phyloP scores from a whole-genome alignment of 176 grass and related monocot genomes.

The Aegilops bicornis region DNA sequence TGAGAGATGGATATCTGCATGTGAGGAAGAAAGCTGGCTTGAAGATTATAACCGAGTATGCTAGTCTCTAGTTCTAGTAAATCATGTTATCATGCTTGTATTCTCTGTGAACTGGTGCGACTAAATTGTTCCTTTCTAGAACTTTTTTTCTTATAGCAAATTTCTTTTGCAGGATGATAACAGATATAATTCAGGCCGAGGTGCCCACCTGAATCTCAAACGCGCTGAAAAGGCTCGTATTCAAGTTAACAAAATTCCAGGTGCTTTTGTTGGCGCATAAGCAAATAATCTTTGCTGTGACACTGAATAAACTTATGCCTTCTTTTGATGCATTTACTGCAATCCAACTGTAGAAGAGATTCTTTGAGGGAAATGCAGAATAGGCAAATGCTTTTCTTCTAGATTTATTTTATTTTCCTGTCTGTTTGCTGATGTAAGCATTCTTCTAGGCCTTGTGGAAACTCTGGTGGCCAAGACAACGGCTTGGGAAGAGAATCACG shows the following conservation, averaged over 20 bases:
- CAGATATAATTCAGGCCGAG: conserved; percentile 77
- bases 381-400: not conserved
- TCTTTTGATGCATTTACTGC: conserved; percentile 2
- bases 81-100: not conserved
- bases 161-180: conserved; percentile 66
- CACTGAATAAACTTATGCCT: not conserved
- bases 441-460: conserved; percentile 68
- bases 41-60: conserved; percentile 75
- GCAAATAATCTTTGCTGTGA: not conserved
- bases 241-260: conserved; percentile 81
- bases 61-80: not conserved
- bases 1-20: conserved; percentile 76
- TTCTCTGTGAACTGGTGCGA: not conserved
- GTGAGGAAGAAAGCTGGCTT: conserved; percentile 84
- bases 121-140: not conserved
- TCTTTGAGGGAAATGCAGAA: not conserved
- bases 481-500: conserved; percentile 65
- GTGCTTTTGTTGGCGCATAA: conserved; percentile 23
- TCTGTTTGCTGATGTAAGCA: conserved; percentile 15
- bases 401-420: not conserved
- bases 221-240: conserved; percentile 83
- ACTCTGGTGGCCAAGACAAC: conserved; percentile 69
- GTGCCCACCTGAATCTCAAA: conserved; percentile 75
- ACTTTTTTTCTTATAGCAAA: not conserved
- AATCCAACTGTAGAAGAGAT: not conserved